Evolutionary conservation across 2,329 filamentous ascomycete genomes (phyloP).

Genomic region (Colletotrichum karsti): DNA sequence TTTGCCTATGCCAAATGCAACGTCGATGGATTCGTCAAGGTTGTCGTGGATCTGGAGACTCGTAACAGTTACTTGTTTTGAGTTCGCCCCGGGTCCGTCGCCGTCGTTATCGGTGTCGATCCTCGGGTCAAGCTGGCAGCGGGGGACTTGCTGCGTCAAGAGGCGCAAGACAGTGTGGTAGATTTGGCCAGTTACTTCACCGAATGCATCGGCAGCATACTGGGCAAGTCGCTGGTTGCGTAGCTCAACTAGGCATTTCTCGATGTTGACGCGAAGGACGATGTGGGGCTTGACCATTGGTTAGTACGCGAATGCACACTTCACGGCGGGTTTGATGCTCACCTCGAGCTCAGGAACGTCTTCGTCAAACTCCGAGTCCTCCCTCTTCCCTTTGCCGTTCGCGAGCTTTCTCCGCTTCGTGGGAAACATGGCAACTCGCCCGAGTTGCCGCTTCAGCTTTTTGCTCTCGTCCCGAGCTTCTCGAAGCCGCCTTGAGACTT

Average conservation of each 20-base stretch:
- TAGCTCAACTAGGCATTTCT: conserved; percentile 83
- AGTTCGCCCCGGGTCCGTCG: conserved; percentile 32
- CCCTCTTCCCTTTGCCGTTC: conserved; percentile 52
- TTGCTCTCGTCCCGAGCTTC: conserved; percentile 62
- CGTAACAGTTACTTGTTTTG: conserved; percentile 49
- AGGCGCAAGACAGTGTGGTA: conserved; percentile 78
- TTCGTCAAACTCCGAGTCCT: conserved; percentile 42
- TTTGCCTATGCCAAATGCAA: conserved; percentile 67
- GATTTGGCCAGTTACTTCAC: conserved; percentile 78
- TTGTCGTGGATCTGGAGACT: conserved; percentile 65
- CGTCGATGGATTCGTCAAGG: conserved; percentile 60
- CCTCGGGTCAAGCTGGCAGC: conserved; percentile 69
- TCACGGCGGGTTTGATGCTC: conserved; percentile 37
- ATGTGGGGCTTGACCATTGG: conserved; percentile 66
- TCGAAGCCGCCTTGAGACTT: conserved; percentile 61
- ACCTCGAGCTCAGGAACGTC: conserved; percentile 63
- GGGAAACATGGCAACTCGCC: conserved; percentile 46
- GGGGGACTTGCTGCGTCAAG: conserved; percentile 73
- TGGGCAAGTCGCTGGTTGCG: conserved; percentile 80
- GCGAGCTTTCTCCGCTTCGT: conserved; percentile 65
- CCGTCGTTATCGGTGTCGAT: conserved; percentile 53
- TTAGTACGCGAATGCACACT: conserved; percentile 35
- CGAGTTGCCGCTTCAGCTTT: conserved; percentile 60
- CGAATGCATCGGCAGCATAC: conserved; percentile 76
- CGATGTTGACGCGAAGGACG: conserved; percentile 82